Base-by-base conservation (phyloP, 805 yeast genomes). In the Scheffersomyces lignosus region DNA sequence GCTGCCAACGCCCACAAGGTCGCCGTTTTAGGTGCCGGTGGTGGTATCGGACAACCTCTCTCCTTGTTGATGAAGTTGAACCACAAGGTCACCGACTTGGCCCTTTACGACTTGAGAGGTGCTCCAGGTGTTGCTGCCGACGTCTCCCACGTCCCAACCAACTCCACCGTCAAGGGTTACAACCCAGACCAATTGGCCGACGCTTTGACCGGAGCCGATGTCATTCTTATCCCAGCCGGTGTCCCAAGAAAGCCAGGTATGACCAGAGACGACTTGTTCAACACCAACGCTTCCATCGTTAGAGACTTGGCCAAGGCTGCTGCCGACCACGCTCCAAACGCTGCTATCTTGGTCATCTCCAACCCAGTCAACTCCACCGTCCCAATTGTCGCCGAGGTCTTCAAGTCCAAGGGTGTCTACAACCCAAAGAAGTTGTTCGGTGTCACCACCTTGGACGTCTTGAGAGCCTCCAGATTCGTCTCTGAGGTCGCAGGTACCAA, bases 231-330 rank as follows among this genome's bases (percentile, higher is more conserved):
- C 67, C 96, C 97, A 61, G 97, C 97, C 40, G 97, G 97, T 75
- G 95, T 90, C 41, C 97, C 95, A 75, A 87, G 95, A 80, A 90
- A 89, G 75, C 97, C 97, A 52, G 97, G 97, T 67, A 90, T 90
- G 97, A 87, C 96, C 60, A 86, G 97, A 77, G 97, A 90, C 65
- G 97, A 90, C 64, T 76, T 90, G 57, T 90, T 90, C 83, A 83
- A 87, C 76, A 90, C 95, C 74, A 90, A 90, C 61, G 97, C 97
- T 36, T 83, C 95, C 35, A 90, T 90, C 65, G 96, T 90, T 47
- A 82, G 93, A 64, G 96, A 87, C 67, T 77, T 90, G 66, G 96
- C 96, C 62, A 75, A 82, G 68, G 85, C 89, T 37, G 79, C 79
- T 53, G 96, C 95, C 44, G 87, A 84, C 49, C 61, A 74, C 65